Evolutionary conservation across 805 yeast genomes (phyloP).

Genomic region (Kluyveromyces lactis): DNA sequence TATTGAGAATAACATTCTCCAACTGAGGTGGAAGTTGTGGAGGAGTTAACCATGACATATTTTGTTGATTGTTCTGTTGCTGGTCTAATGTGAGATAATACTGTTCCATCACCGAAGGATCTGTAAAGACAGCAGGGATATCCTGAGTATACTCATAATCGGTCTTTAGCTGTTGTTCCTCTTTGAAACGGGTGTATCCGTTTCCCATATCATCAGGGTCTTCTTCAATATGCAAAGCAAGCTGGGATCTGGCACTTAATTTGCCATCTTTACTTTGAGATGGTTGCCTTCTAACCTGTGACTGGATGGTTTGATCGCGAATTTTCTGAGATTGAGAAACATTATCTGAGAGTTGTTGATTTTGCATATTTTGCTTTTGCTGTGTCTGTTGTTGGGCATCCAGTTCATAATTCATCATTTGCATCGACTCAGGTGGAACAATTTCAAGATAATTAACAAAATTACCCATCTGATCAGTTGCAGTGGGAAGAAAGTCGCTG

Average conservation of each 20-base stretch:
- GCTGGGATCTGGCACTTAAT: conserved; percentile 41
- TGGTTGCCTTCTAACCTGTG: conserved; percentile 1
- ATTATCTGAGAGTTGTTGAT: conserved; percentile 3
- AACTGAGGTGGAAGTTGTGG: conserved; percentile 96
- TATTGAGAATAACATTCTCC: conserved; percentile 85
- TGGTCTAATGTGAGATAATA: conserved; percentile 71
- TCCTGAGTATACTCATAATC: conserved; percentile 45
- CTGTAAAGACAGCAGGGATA: conserved; percentile 78
- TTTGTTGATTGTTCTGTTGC: conserved; percentile 50
- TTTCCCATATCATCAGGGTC: conserved; percentile 65
- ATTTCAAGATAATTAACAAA: conserved; percentile 88
- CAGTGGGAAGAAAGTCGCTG: conserved; percentile 86
- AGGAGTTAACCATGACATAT: conserved; percentile 66
- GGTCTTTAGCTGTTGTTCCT: conserved; percentile 35
- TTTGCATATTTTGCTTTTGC: conserved; percentile 14
- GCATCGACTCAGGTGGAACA: conserved; percentile 32
- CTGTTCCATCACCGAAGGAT: conserved; percentile 81
- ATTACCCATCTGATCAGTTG: conserved; percentile 95
- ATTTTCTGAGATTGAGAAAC: conserved; percentile 4
- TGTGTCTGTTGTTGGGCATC: conserved; percentile 19
- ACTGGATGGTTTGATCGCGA: conserved; percentile 3
- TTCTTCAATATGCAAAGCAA: conserved; percentile 33
- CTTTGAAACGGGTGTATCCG: conserved; percentile 71
- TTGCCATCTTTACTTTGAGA: conserved; percentile 5
- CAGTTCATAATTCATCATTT: conserved; percentile 26